Conservation (phyloP, 352 stramenopile genomes). For the Blastocystis sp. region DNA sequence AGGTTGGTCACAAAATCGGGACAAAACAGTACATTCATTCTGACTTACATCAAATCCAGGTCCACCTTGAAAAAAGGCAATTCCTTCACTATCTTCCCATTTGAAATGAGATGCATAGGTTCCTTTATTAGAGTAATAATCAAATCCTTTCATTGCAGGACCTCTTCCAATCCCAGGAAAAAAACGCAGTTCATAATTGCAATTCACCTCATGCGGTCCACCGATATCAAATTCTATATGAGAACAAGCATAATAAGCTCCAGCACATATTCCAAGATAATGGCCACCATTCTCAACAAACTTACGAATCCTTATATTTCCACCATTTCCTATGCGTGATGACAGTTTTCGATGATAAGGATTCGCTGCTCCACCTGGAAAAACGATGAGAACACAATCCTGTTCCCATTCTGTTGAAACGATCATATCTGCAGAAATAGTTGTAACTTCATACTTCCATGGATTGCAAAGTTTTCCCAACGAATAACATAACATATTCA, state of each 20-base stretch:
- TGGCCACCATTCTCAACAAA: constrained; percentile 11
- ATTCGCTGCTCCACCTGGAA: not conserved
- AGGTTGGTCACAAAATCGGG: not conserved
- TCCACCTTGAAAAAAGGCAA: not conserved
- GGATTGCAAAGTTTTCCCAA: not conserved
- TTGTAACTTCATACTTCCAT: not conserved
- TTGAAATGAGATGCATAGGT: not conserved
- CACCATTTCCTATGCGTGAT: not conserved
- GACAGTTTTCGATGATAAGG: not conserved
- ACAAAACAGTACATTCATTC: not conserved
- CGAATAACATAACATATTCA: not conserved
- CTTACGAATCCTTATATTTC: not conserved
- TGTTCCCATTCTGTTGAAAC: not conserved
- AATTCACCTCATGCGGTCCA: not conserved
- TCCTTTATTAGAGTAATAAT: not conserved
- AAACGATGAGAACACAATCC: constrained; percentile 2
- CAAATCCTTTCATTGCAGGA: constrained; percentile 23
- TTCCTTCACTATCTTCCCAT: not conserved
- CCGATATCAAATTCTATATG: not conserved
- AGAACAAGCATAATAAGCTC: not conserved
- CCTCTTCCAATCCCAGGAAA: not conserved
- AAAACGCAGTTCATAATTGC: constrained; percentile 14
- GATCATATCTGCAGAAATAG: not conserved
- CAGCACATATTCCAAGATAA: constrained; percentile 26
- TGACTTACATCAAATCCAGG: not conserved